Conservation (phyloP, 2,329 filamentous ascomycete genomes). For the Hypomyces perniciosus region DNA sequence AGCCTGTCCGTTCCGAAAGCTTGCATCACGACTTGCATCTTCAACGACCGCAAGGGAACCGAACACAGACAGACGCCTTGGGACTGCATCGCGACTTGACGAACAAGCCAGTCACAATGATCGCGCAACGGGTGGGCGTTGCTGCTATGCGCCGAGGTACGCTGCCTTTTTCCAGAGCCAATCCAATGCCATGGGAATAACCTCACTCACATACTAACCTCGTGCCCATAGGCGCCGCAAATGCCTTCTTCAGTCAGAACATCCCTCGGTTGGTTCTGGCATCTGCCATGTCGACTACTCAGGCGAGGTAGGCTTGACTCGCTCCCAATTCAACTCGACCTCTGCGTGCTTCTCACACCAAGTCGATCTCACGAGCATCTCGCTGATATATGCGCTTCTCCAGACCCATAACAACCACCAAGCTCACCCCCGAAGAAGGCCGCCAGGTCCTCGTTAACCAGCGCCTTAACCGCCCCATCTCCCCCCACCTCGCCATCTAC, state of each 20-base stretch:
- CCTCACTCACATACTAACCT: slow-evolving; percentile 10
- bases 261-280: slow-evolving; percentile 41
- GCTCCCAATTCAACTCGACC: slow-evolving; percentile 18
- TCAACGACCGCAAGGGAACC: slow-evolving; percentile 17
- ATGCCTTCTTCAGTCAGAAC: slow-evolving; percentile 41
- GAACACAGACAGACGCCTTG: background rate
- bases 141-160: slow-evolving; percentile 55
- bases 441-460: slow-evolving; percentile 69
- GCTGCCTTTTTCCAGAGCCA: slow-evolving; percentile 18
- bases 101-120: slow-evolving; percentile 38
- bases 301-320: slow-evolving; percentile 38
- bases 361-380: background rate
- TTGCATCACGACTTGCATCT: slow-evolving; percentile 19
- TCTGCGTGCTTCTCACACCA: background rate
- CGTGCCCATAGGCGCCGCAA: slow-evolving; percentile 30
- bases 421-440: slow-evolving; percentile 48
- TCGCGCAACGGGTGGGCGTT: slow-evolving; percentile 51
- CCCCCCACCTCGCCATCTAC: slow-evolving; percentile 85
- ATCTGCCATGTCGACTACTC: slow-evolving; percentile 35
- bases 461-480: slow-evolving; percentile 73
- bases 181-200: slow-evolving; percentile 14
- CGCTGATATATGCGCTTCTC: background rate
- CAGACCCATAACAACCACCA: slow-evolving; percentile 51
- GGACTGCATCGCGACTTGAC: background rate
- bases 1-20: slow-evolving; percentile 15